Evolutionary conservation across 2,329 filamentous ascomycete genomes (phyloP), one percentile per base, ranked within the genome.

Genomic region (Bipolaris zeicola): DNA sequence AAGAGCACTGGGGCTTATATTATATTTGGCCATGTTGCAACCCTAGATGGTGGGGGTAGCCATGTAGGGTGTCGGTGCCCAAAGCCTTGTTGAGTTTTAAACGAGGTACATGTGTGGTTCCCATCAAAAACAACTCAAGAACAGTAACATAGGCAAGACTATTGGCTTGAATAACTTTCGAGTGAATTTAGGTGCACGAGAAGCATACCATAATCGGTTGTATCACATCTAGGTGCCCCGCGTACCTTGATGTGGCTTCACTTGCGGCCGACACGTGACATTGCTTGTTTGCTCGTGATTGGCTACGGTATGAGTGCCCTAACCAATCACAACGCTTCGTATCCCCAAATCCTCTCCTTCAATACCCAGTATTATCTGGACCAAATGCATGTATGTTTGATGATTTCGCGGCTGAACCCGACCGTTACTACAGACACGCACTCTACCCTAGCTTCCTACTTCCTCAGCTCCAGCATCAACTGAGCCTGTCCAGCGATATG

Each of bases 161-260:
- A n/a, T 37, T 36, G 5, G 45, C 36, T 38, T 51, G 47, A 2
- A 52, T 24, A 6, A 50, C 3, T 10, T 13, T 31, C 3, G 10
- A 31, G 28, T 31, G 48, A 24, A 42, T 48, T 6, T 5, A 52
- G 47, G 26, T 56, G 48, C 10, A 45, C 26, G 28, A 44, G 31
- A 2, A 58, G 58, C 18, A 36, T 37, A 42, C 55, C 58, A 41
- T 44, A 50, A 16, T 58, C 22, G 33, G 50, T 16, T 42, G 24
- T 36, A 50, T 28, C 51, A 46, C 26, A 46, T 13, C 39, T 26
- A 14, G 6, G 39, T n/a, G 14, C 20, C n/a, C 20, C 13, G 18
- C 22, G 18, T 24, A 16, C 38, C 36, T 16, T 24, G 36, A 39
- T 34, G 50, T 49, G 37, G 44, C 14, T 5, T 18, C 38, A 8